Evolutionary conservation across 2,329 filamentous ascomycete species (phyloP).

Genomic region (Onygena corvina): DNA sequence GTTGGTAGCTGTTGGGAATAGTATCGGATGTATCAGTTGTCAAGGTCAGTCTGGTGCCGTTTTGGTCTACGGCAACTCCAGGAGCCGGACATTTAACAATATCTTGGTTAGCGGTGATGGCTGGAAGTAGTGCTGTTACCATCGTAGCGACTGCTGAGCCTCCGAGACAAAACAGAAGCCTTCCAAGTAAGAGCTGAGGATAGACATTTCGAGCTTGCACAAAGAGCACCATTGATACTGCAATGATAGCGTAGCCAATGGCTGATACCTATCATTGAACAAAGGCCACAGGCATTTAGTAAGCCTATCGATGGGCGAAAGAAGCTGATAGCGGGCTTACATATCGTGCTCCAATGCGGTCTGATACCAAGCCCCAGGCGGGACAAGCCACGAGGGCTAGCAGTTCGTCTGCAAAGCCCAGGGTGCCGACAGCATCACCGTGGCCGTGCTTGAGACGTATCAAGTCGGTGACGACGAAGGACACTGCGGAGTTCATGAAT

Average conservation of each 20-base stretch:
- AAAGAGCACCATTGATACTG: conserved; percentile 61
- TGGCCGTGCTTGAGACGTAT: conserved; percentile 45
- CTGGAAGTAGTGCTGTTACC: conserved; percentile 89
- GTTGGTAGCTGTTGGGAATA: conserved; percentile 46
- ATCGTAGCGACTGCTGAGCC: conserved; percentile 93
- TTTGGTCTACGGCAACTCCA: conserved; percentile 10
- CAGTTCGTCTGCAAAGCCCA: conserved; percentile 41
- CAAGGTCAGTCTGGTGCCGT: conserved; percentile 24
- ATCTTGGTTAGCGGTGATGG: conserved; percentile 38
- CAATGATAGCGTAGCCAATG: conserved; percentile 71
- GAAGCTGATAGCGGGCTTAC: no score
- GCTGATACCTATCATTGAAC: conserved; percentile 39
- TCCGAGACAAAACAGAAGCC: conserved; percentile 78
- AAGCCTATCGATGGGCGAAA: neutral
- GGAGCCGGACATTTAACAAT: conserved; percentile 12
- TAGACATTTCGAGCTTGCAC: conserved; percentile 82
- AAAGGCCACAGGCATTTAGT: conserved; percentile 4
- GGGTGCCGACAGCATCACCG: conserved; percentile 48
- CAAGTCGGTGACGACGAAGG: conserved; percentile 53
- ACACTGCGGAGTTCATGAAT: conserved; percentile 52
- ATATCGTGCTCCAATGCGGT: conserved; percentile 38
- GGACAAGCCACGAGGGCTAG: conserved; percentile 39
- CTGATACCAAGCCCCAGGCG: conserved; percentile 39
- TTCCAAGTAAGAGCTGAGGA: conserved; percentile 71
- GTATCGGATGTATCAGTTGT: conserved; percentile 29